Evolutionary conservation across 768 basidiomycete genomes (phyloP), one percentile per base, ranked within the genome.

Genomic region (Kondoa subrosea): DNA sequence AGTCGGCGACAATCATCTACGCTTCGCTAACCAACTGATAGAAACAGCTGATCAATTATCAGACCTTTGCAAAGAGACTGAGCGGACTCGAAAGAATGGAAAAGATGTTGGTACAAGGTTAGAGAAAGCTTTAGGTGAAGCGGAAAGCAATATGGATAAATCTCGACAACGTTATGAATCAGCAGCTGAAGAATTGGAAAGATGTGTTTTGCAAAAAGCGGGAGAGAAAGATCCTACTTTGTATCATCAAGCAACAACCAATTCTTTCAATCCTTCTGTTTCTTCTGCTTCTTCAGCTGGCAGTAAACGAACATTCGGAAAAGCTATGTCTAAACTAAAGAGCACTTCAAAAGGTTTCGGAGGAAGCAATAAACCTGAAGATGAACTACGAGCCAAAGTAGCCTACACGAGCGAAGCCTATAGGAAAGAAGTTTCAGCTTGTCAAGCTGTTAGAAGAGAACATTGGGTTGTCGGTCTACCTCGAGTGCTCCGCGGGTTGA

Each of bases 381-480:
- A 97, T 72, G 95, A 97, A 76, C 85, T 93, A 63, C 81, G 95
- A 67, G 80, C 83, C 32, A 82, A 92, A 71, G 85, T 97, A 81
- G 91, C 89, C 4, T 79, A 80, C 59, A 85, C 88, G 12, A 90
- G 89, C 29, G 93, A 96, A 75, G 83, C 85, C 33, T 97, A 91
- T 75, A 82, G 90, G 67, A 92, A 95, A 77, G 85, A 89, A 1
- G 86, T 95, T 32, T 84, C 83, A 16, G 91, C 96, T 71, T 89
- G 88, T 15, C 91, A 96, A 76, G 80, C 85, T 2, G 85, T 89
- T 79, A 83, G 92, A 70, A 92, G 96, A 77, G 95, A 99, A 75
- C 97, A 96, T 77, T 99, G 95, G 78, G 93, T 96, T 76, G 88
- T 93, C 74, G 93, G 96, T 74, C 79, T 96, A 56, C 95, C 95